Base-by-base conservation (phyloP, 306 rosid genomes). In the Gastrolobium bilobum region DNA sequence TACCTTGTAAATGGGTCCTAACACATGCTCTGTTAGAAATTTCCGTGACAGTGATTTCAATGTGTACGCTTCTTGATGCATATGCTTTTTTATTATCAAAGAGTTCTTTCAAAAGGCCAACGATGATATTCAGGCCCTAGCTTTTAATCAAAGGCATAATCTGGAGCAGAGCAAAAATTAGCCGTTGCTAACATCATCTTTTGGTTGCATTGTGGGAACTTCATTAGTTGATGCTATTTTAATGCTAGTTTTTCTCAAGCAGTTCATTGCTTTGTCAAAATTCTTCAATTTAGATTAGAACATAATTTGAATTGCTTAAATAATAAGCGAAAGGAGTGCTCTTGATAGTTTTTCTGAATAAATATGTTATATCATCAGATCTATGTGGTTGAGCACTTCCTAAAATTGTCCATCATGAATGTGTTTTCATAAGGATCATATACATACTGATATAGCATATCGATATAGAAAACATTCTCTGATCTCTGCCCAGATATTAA, bases 21-120 rank as follows among this genome's bases (percentile, higher is more conserved):
- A 20, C 26, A 20, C 26, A 40, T 26, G 7, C 33, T 10, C 15
- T 33, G 46, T 68, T 20, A 34, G 62, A 70, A 82, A 70, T 20
- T 56, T 26, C 31, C 11, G 9, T 38, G 33, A 35, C 4, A 5
- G 2, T 63, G 82, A 67, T 65, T 66, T 14, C 51, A 14, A 29
- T 56, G 47, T 63, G 48, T 29, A 71, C 44, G 70, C 57, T 56
- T 42, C 78, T 62, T 71, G 56, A 77, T 77, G 75, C 52, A 35
- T 71, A 26, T 77, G 64, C 35, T 66, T 65, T 72, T 40, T 73
- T 68, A 58, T 72, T n/a, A 63, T 30, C 7, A 50, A 38, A 50
- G 15, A 31, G 42, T 65, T 13, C 48, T 83, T 51, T 65, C 57
- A 64, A 43, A 74, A 73, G 73, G 56, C 48, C 42, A 11, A 29